These are phyloP conservation scores for Colletotrichum theobromicola DNA, from an alignment of 2,329 filamentous ascomycete species.

Conservation along the genomic window DNA sequence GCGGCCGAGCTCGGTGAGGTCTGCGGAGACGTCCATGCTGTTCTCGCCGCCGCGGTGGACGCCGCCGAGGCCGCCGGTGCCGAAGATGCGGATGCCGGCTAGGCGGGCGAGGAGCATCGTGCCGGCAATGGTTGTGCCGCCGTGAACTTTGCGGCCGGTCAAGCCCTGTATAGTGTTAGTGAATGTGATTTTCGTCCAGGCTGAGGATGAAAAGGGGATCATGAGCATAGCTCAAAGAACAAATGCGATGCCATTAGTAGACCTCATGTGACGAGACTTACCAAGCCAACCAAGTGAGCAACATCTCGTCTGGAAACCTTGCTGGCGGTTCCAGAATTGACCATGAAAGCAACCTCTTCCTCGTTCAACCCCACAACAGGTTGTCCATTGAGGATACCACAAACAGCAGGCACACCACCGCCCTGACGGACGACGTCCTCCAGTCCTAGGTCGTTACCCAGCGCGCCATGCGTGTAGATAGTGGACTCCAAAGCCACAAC, in stretches of 20 bases:
- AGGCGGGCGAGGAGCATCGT: slow-evolving; percentile 90
- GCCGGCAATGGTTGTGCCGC: slow-evolving; percentile 90
- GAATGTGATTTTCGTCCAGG: background rate
- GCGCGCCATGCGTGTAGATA: slow-evolving; percentile 93
- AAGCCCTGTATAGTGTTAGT: slow-evolving; percentile 53
- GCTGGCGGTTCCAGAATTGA: slow-evolving; percentile 67
- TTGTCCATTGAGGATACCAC: slow-evolving; percentile 84
- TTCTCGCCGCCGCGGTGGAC: slow-evolving; percentile 89
- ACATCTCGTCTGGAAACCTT: slow-evolving; percentile 92
- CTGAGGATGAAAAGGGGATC: background rate
- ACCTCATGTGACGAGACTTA: slow-evolving; percentile 43
- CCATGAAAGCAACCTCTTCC: slow-evolving; percentile 76
- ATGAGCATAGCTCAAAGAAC: background rate
- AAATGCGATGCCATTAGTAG: background rate
- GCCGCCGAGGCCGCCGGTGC: slow-evolving; percentile 91
- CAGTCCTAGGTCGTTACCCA: slow-evolving; percentile 75
- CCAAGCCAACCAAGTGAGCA: slow-evolving; percentile 79
- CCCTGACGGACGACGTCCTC: slow-evolving; percentile 81
- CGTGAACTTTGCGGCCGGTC: slow-evolving; percentile 73
- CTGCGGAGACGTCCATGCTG: slow-evolving; percentile 92
- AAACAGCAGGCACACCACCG: slow-evolving; percentile 87
- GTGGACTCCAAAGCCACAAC: slow-evolving; percentile 94
- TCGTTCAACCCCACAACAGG: slow-evolving; percentile 79
- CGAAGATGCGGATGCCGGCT: slow-evolving; percentile 91
- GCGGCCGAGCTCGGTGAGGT: slow-evolving; percentile 90